Evolutionary conservation across 495 filamentous ascomycete genomes (phyloP).

Genomic region (Neurospora terricola): DNA sequence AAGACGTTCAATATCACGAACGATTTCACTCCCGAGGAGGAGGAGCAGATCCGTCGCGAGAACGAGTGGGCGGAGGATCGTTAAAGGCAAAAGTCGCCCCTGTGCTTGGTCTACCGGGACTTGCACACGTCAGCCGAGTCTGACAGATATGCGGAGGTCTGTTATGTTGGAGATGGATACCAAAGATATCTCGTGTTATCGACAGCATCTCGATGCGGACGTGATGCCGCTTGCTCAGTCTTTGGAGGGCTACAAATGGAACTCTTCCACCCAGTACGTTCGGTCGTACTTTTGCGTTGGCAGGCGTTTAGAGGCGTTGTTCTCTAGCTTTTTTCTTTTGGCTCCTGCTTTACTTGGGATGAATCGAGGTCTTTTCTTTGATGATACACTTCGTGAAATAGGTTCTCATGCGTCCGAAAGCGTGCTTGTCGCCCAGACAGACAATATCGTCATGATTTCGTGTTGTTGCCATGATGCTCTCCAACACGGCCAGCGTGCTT

Average conservation of each 20-base stretch:
- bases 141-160: background rate
- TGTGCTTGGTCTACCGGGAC: background rate
- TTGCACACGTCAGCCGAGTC: background rate
- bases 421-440: background rate
- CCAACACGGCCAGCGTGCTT: background rate
- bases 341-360: background rate
- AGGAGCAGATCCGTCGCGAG: slow-evolving; percentile 74
- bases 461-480: background rate
- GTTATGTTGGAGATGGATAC: background rate
- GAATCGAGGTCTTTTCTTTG: background rate
- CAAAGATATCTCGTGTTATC: background rate
- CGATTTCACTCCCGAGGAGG: slow-evolving; percentile 74
- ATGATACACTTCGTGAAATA: background rate
- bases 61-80: slow-evolving; percentile 79
- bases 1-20: slow-evolving; percentile 82
- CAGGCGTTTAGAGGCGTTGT: background rate
- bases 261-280: background rate
- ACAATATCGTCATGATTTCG: background rate
- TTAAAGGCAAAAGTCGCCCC: slow-evolving; percentile 12
- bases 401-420: background rate
- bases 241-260: background rate
- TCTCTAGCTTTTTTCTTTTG: background rate
- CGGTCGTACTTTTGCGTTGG: background rate
- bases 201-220: background rate
- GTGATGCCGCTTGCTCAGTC: background rate